phyloP scores from a whole-genome alignment of 164 flowering plant species.

The Umbellularia californica region DNA sequence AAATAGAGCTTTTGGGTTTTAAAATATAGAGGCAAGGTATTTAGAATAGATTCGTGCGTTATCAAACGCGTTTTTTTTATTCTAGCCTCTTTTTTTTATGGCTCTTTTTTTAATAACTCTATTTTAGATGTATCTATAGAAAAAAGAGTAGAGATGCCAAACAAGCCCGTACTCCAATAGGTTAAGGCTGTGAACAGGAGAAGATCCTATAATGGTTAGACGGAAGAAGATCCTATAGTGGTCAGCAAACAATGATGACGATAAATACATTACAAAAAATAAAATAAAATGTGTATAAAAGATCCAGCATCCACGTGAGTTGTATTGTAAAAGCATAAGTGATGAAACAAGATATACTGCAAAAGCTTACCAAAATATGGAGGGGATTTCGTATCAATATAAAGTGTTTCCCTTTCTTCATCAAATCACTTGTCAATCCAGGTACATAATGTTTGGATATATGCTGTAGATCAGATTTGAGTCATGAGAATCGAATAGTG shows the following conservation, averaged over 20 bases:
- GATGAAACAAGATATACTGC: background rate
- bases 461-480: conserved; percentile 44
- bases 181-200: background rate
- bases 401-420: conserved; percentile 94
- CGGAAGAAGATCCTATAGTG: background rate
- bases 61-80: too few species aligned
- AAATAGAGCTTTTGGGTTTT: too few species aligned
- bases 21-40: too few species aligned
- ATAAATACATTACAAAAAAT: background rate
- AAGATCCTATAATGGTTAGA: background rate
- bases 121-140: too few species aligned
- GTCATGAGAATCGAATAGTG: background rate
- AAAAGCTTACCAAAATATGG: conserved; percentile 64
- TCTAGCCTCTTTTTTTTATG: too few species aligned
- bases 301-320: background rate
- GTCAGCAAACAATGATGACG: background rate
- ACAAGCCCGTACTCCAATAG: background rate
- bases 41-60: too few species aligned
- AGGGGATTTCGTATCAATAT: conserved; percentile 82
- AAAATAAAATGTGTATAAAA: background rate
- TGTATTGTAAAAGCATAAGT: background rate
- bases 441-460: conserved; percentile 72
- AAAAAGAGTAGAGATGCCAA: too few species aligned
- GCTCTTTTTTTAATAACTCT: too few species aligned
- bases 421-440: conserved; percentile 64